Conservation (phyloP, 1,284 basidiomycete genomes). For the Boletus semigastroideus region DNA sequence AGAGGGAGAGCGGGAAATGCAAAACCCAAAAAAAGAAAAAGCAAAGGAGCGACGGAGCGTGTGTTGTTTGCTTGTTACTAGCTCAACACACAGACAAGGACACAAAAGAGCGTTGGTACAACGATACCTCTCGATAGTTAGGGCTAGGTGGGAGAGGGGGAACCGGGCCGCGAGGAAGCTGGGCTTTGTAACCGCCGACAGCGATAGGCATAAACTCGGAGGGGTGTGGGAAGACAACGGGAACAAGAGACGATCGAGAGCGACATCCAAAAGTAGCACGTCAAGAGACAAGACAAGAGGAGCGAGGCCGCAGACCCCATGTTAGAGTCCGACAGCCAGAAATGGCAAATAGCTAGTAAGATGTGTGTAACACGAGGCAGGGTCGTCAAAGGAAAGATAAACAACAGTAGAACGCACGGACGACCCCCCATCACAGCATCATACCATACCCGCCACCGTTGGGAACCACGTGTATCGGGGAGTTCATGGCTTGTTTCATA, state of each 20-base stretch:
- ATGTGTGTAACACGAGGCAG: slow-evolving; percentile 11
- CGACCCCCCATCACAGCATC: slow-evolving; percentile 38
- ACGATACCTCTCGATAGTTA: slow-evolving; percentile 20
- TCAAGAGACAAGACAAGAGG: slow-evolving; percentile 9
- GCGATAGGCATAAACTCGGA: slow-evolving; percentile 12
- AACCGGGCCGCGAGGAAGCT: not conserved
- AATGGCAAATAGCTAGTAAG: slow-evolving; percentile 12
- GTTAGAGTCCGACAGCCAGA: slow-evolving; percentile 14
- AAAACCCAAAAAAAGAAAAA: not conserved
- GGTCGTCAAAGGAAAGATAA: not conserved
- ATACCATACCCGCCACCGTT: slow-evolving; percentile 38
- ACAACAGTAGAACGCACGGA: slow-evolving; percentile 12
- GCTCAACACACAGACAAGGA: slow-evolving; percentile 12
- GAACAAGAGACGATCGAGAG: slow-evolving; percentile 4
- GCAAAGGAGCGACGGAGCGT: slow-evolving; percentile 14
- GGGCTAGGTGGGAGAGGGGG: slow-evolving; percentile 6
- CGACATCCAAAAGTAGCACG: slow-evolving; percentile 12
- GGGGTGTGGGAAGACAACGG: slow-evolving; percentile 4
- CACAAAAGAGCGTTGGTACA: slow-evolving; percentile 32
- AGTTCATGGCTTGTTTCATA: slow-evolving; percentile 33
- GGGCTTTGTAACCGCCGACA: slow-evolving; percentile 14
- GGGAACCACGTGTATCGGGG: slow-evolving; percentile 40
- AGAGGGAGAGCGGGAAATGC: not conserved
- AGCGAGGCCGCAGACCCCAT: slow-evolving; percentile 7
- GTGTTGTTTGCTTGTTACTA: slow-evolving; percentile 10